Base-by-base conservation (phyloP, 805 yeast species). In the Starmerella ratchasimensis region DNA sequence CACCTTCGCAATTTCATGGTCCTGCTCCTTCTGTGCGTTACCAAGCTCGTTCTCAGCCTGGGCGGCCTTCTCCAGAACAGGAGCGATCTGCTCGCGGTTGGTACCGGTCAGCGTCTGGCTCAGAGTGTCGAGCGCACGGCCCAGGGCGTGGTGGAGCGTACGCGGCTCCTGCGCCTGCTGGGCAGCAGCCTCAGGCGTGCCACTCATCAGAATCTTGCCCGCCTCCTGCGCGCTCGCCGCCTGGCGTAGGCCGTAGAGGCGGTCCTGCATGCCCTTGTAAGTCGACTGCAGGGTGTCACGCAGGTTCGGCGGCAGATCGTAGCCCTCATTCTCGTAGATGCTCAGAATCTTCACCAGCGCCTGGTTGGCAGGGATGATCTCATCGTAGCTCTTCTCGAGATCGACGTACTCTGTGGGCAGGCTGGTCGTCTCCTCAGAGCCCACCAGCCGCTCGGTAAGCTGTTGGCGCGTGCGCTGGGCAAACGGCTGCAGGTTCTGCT, bases 181-280 rank as follows among this genome's bases (percentile, higher is more conserved):
- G 19, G 65, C 62, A 37, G 69, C 62, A 18, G 44, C 36, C 26
- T 31, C 39, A 17, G 44, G 39, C 18, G 47, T 37, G 34, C 54
- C 54, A 29, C 48, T 43, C 14, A 48, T 21, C 28, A 79, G 61
- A 11, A 81, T 79, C 11, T 79, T 72, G 61, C 81, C 90, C 4
- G 86, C 88, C 55, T 81, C 93, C n/a, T 74, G 69, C 1, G 88
- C 81, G 18, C 79, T 68, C 33, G 77, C 68, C 11, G 84, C 93
- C 53, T 68, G 71, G 14, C 84, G 70, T 43, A 80, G 64, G 43
- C 73, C 79, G 41, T 69, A 65, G 33, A 80, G 76, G 49, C 80
- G 71, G 38, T 67, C 64, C 36, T 76, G 65, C 43, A 81, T 67
- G 46, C 68, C 69, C 59, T 74, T 74, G 36, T 83, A 75, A 42